Evolutionary conservation across 1,284 basidiomycete genomes (phyloP), one percentile per base, ranked within the genome.

Genomic region (Cryptococcus sp.): DNA sequence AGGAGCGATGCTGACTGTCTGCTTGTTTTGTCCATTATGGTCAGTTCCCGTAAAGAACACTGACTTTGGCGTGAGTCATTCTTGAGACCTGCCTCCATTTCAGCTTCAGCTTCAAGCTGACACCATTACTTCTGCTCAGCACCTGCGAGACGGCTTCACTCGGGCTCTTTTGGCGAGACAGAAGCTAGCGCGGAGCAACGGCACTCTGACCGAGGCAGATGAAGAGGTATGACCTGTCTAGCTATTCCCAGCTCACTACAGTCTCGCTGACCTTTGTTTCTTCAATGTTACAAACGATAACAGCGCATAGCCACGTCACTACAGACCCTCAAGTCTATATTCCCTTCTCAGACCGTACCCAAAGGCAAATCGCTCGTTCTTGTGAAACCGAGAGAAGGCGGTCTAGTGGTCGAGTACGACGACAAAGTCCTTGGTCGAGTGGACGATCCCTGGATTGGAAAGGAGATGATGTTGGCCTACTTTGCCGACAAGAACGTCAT

Each of bases 91-190:
- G 22, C 40, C 13, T 8, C 30, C 2, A 35, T 13, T 35, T 10
- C n/a, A n/a, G n/a, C n/a, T n/a, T 11, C 11, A 45, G 22, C 41
- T 19, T 13, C 2, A 2, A 19, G 19, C 42, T 19, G 8, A 19
- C n/a, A 17, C 6, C 7, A 17, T 3, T 23, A 19, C 15, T 13
- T 16, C 7, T 16, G 20, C 6, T 38, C 48, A 77, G 58, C 82
- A 84, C 64, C 75, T 84, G 6, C 78, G 82, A 2, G 83, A 84
- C 62, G 83, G 81, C 0, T 81, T 83, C 62, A 78, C 77, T 0
- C 77, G 83, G 19, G 79, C 82, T 5, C 67, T 84, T 10, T 68
- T 77, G 27, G 77, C 73, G 0, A 73, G 83, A 3, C 74, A 82
- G 50, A 83, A 82, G 63, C 61, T 72, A 6, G 79, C 79, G 0